Base-by-base conservation (phyloP, 2,329 filamentous ascomycete genomes). In the Waltergamsia citrina region DNA sequence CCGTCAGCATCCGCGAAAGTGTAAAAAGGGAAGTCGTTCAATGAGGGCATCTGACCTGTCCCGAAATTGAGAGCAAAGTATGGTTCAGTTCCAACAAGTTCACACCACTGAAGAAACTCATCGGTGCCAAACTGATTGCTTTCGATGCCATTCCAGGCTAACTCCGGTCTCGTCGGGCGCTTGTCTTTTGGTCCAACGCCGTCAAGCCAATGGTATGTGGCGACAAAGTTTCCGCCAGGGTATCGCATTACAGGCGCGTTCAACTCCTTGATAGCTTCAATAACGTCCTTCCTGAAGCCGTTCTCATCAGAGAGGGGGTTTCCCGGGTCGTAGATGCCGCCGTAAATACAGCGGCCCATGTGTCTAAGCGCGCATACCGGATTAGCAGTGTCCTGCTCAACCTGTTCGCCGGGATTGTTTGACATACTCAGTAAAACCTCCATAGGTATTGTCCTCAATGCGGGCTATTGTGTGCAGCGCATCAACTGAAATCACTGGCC, bases 291-390 rank as follows among this genome's bases (percentile, higher is more conserved):
- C 24, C 85, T 78, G 60, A 85, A 90, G 29, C 84, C 84, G 43
- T 83, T 65, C 34, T 74, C 65, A 44, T 88, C 82, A 3, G 81
- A 78, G n/a, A 86, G 67, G 4, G 75, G 60, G 53, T 78, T 87
- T 20, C 69, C 71, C 2, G 83, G 84, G 45, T 90, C 84, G 57
- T 87, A 90, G 51, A 92, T 81, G 43, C 85, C 85, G 41, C 83
- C 83, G 53, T 92, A 90, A 50, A 92, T 87, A 63, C 85, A 92
- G 40, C 85, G 75, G 47, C 85, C 85, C 84, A 92, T 92, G 57
- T 92, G 85, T 20, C 25, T 23, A 26, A 8, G 23, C 16, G n/a
- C n/a, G n/a, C n/a, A n/a, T n/a, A n/a, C n/a, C n/a, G n/a, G n/a
- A n/a, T n/a, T n/a, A n/a, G n/a, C n/a, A n/a, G n/a, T n/a, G n/a